These are phyloP conservation scores for Echinosophora koreensis DNA, from an alignment of 306 rosid species.

Conservation along the genomic window DNA sequence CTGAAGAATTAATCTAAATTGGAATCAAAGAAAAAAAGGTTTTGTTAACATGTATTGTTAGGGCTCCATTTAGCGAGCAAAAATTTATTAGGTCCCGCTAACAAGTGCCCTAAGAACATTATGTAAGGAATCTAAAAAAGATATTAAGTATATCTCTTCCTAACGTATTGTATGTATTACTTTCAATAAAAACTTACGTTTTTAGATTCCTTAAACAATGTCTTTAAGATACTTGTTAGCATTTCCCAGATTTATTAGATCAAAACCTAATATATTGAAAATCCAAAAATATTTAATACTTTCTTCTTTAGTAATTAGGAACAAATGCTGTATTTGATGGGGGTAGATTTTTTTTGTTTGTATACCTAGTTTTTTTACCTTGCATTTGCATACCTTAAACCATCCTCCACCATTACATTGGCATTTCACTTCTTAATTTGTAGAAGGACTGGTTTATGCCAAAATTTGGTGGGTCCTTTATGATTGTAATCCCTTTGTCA, in stretches of 20 bases:
- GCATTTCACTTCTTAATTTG: conserved; percentile 27
- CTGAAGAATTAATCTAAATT: neutral
- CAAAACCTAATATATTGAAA: too few relatives aligned
- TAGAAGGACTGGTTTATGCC: conserved; percentile 18
- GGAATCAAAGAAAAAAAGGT: neutral
- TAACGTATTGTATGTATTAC: too few relatives aligned
- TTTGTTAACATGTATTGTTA: too few relatives aligned
- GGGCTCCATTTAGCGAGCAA: neutral
- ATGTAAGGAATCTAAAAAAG: too few relatives aligned
- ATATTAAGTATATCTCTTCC: too few relatives aligned
- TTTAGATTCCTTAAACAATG: too few relatives aligned
- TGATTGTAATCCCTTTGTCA: conserved; percentile 20
- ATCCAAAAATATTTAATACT: neutral
- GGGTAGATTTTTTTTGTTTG: neutral
- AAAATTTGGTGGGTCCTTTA: conserved; percentile 13
- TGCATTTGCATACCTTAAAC: neutral
- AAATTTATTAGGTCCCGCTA: too few relatives aligned
- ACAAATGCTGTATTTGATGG: neutral
- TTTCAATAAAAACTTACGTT: too few relatives aligned
- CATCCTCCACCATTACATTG: conserved; percentile 17
- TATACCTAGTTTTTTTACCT: neutral
- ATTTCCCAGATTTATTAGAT: too few relatives aligned
- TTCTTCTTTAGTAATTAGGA: neutral
- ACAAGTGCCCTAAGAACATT: too few relatives aligned
- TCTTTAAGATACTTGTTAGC: too few relatives aligned